Base-by-base conservation (phyloP, 768 basidiomycete species). In the Rhizopogon vulgaris region DNA sequence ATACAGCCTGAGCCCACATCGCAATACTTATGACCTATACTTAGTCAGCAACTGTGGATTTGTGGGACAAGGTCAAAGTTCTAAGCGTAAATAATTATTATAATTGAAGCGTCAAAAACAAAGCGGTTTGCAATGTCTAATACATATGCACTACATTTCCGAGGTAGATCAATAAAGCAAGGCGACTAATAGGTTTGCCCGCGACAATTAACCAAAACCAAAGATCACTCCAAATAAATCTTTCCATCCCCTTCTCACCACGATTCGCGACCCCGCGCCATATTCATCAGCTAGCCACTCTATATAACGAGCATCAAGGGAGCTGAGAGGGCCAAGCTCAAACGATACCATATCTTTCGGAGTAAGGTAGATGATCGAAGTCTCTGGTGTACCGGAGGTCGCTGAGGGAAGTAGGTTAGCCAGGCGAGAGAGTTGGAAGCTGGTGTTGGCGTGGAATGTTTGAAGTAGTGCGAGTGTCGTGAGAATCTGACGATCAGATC, bases 271-370 rank as follows among this genome's bases (percentile, higher is more conserved):
- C 0, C 76, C 75, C 2, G 73, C 73, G 3, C 75, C 81, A 53
- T 87, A 87, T 65, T 87, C 85, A 47, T 75, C 75, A 1, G 74
- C 79, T 15, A 93, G 70, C 87, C 87, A 91, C 63, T 89, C 87
- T 32, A 90, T 69, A 62, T 90, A 91, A 39, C 72, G 73, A n/a
- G 76, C 83, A 55, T 92, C 90, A 42, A 83, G 61, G 4, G 73
- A 69, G 60, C 89, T 92, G 52, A 89, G 67, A 6, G 88, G 83
- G 1, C 87, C 84, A 0, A 92, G 76, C 62, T 87, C 87, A 42
- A 92, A 83, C 12, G 79, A 71, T 10, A 80, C 49, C 7, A 91
- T 70, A 53, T 89, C 85, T 58, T 75, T 80, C 10, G 87, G 79
- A 2, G 77, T 73, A 15, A 90, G 65, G 10, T 82, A 68, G 39